Evolutionary conservation across 768 basidiomycete species (phyloP).

Genomic region (Lyophyllum semitale): DNA sequence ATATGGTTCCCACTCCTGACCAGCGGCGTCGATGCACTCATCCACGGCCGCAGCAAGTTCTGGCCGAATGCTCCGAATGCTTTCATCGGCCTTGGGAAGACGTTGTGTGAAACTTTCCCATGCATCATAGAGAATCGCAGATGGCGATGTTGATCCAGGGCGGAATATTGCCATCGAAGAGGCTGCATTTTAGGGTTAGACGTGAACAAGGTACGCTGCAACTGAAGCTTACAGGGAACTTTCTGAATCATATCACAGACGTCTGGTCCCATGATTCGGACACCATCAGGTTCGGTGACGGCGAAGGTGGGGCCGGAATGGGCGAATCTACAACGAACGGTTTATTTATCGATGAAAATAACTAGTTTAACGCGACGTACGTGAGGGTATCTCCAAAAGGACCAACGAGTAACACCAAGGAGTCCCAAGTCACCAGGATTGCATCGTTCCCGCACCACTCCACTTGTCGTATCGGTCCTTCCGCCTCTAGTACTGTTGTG

Average conservation of each 20-base stretch:
- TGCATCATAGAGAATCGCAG: slow-evolving; percentile 91
- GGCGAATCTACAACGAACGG: slow-evolving; percentile 57
- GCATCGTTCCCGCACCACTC: slow-evolving; percentile 99
- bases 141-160: slow-evolving; percentile 89
- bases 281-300: slow-evolving; percentile 86
- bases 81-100: slow-evolving; percentile 92
- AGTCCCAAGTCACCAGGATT: slow-evolving; percentile 83
- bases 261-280: slow-evolving; percentile 79
- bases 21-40: slow-evolving; percentile 92
- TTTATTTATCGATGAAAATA: slow-evolving; percentile 4
- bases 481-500: slow-evolving; percentile 48
- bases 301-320: slow-evolving; percentile 77
- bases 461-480: slow-evolving; percentile 66
- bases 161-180: slow-evolving; percentile 83
- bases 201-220: neutral
- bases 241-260: slow-evolving; percentile 90
- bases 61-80: slow-evolving; percentile 81
- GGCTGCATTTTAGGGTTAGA: slow-evolving; percentile 38
- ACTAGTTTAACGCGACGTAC: slow-evolving; percentile 45
- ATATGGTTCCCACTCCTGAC: slow-evolving; percentile 84
- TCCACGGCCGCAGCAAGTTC: slow-evolving; percentile 58
- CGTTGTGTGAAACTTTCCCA: slow-evolving; percentile 81
- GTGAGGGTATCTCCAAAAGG: slow-evolving; percentile 86
- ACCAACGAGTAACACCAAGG: slow-evolving; percentile 81
- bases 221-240: slow-evolving; percentile 70